Conservation (phyloP, 1,284 basidiomycete genomes). For the Chalciporus piperatoides region DNA sequence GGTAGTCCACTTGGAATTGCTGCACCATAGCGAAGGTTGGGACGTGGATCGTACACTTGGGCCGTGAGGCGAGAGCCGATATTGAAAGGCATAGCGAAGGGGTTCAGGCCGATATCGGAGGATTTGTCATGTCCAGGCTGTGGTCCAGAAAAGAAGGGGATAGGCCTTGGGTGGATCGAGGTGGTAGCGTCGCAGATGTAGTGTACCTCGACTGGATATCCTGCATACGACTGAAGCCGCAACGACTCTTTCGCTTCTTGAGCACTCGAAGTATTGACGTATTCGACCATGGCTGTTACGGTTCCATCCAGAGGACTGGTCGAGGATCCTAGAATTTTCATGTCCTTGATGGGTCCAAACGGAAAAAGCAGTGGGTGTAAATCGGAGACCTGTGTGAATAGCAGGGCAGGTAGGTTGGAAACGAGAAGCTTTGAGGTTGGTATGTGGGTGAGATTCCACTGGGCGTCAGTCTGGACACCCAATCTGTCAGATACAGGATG, state of each 20-base stretch:
- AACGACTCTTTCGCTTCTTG: slow-evolving; percentile 59
- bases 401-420: slow-evolving; percentile 58
- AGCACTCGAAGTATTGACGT: slow-evolving; percentile 48
- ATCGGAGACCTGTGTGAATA: slow-evolving; percentile 65
- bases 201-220: slow-evolving; percentile 44
- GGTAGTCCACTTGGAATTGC: slow-evolving; percentile 19
- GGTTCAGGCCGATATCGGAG: slow-evolving; percentile 30
- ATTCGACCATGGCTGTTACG: slow-evolving; percentile 60
- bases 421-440: slow-evolving; percentile 57
- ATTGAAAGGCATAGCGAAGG: slow-evolving; percentile 33
- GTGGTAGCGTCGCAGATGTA: slow-evolving; percentile 36
- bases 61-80: slow-evolving; percentile 17
- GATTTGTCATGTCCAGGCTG: slow-evolving; percentile 15
- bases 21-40: slow-evolving; percentile 4
- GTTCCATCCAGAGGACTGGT: slow-evolving; percentile 37
- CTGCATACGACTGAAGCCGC: slow-evolving; percentile 57
- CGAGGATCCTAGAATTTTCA: slow-evolving; percentile 41
- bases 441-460: slow-evolving; percentile 34
- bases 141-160: slow-evolving; percentile 15
- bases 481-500: slow-evolving; percentile 15
- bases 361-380: slow-evolving; percentile 69
- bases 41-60: slow-evolving; percentile 5
- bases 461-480: slow-evolving; percentile 9
- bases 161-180: slow-evolving; percentile 15
- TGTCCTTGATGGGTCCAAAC: slow-evolving; percentile 62